Conservation (phyloP, 1,284 basidiomycete species). For the Rhodotorula sp. region DNA sequence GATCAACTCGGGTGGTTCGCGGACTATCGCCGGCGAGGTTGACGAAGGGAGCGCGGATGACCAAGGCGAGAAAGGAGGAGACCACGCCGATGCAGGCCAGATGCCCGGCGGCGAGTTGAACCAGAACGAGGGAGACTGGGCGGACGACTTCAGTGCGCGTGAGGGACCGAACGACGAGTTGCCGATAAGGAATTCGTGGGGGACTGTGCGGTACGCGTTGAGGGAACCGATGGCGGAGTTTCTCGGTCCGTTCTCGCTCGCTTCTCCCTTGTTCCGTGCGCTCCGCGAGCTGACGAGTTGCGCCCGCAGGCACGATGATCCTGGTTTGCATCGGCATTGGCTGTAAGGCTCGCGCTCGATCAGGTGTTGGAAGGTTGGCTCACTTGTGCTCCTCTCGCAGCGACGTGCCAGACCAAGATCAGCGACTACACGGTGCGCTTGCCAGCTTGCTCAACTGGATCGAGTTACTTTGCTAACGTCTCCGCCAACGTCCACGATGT, state of each 20-base stretch:
- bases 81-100: neutral
- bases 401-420: conserved; percentile 34
- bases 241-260: conserved; percentile 16
- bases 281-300: neutral
- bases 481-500: neutral
- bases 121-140: conserved; percentile 21
- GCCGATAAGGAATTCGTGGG: conserved; percentile 29
- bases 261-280: too few relatives aligned
- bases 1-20: neutral
- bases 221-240: conserved; percentile 44
- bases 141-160: conserved; percentile 12
- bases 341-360: conserved; percentile 1
- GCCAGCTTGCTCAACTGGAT: neutral
- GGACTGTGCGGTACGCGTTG: conserved; percentile 29
- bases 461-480: neutral
- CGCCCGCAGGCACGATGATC: conserved; percentile 15
- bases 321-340: conserved; percentile 37
- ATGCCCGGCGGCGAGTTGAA: conserved; percentile 21
- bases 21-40: neutral
- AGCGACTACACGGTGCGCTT: conserved; percentile 5
- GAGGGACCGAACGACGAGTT: conserved; percentile 1
- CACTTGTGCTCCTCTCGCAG: neutral
- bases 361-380: neutral
- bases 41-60: neutral
- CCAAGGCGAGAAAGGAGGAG: neutral